Percentiles rank a stretch among this genome's conserved stretches.
phyloP scores from a whole-genome alignment of 2,329 filamentous ascomycete species.

The Hypoxylon sp. region DNA sequence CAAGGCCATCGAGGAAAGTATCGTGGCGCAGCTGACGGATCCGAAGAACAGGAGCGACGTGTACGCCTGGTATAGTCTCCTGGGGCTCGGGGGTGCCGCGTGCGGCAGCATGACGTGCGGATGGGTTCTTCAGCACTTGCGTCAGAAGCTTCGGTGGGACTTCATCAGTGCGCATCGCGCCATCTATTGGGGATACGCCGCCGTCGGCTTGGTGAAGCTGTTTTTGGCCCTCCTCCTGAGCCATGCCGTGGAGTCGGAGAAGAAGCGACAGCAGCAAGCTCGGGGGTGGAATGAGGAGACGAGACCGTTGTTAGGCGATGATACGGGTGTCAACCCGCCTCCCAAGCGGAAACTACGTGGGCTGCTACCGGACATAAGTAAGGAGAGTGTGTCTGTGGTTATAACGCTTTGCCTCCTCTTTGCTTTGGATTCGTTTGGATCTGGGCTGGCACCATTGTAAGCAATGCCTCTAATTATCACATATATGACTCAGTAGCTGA shows the following conservation, averaged over 20 bases:
- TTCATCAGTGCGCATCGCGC: slow-evolving; percentile 42
- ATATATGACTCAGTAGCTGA: slow-evolving; percentile 46
- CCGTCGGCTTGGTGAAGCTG: slow-evolving; percentile 68
- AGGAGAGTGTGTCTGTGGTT: slow-evolving; percentile 59
- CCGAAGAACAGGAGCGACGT: slow-evolving; percentile 63
- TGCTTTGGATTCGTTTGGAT: slow-evolving; percentile 58
- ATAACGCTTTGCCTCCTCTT: slow-evolving; percentile 71
- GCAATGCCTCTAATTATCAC: slow-evolving; percentile 56
- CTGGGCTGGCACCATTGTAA: slow-evolving; percentile 74
- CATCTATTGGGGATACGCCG: slow-evolving; percentile 69
- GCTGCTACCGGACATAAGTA: slow-evolving; percentile 66
- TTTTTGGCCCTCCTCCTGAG: slow-evolving; percentile 62
- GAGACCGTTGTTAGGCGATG: slow-evolving; percentile 38
- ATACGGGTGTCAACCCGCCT: neutral
- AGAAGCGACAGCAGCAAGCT: slow-evolving; percentile 36
- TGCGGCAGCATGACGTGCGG: slow-evolving; percentile 68
- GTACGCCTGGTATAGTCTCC: slow-evolving; percentile 71
- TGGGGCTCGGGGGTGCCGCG: slow-evolving; percentile 70
- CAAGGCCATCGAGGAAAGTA: slow-evolving; percentile 70
- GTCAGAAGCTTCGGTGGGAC: slow-evolving; percentile 47
- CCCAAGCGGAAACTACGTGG: slow-evolving; percentile 35
- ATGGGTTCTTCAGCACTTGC: slow-evolving; percentile 67
- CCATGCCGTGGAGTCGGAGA: slow-evolving; percentile 50
- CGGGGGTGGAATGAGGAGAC: slow-evolving; percentile 33
- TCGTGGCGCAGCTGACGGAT: slow-evolving; percentile 66